A percentile compares a stretch with the other conserved stretches of the same genome.
These are phyloP conservation scores for Prunus campanulata DNA, from an alignment of 306 rosid species.

Conservation along the genomic window DNA sequence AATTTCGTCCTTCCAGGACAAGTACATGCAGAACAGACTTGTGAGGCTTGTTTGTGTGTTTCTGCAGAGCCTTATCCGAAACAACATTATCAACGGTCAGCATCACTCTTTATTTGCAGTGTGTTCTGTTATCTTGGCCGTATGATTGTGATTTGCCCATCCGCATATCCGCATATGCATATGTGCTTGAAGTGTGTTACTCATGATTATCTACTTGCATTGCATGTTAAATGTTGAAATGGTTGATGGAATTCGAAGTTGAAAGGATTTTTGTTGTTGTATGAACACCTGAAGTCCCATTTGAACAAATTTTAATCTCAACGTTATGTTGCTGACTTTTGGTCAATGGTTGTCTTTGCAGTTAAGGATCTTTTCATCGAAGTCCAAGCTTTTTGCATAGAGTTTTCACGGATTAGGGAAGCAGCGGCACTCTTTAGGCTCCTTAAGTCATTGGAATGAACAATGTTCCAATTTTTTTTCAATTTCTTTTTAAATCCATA, in stretches of 20 bases:
- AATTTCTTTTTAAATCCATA: not conserved
- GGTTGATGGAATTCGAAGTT: not conserved
- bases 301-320: not conserved
- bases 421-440: conserved; percentile 91
- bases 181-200: not conserved
- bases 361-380: conserved; percentile 91
- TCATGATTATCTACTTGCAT: not conserved
- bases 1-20: conserved; percentile 58
- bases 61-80: conserved; percentile 94
- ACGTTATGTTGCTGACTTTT: conserved; percentile 17
- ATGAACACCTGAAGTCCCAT: not conserved
- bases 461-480: not conserved
- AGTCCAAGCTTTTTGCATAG: conserved; percentile 94
- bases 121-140: not conserved
- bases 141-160: not conserved
- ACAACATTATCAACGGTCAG: conserved; percentile 91
- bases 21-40: conserved; percentile 99
- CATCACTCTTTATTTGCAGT: conserved; percentile 13
- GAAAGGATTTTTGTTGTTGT: not conserved
- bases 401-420: conserved; percentile 89
- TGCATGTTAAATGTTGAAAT: not conserved
- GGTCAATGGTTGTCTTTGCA: conserved; percentile 35
- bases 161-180: not conserved
- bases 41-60: conserved; percentile 98
- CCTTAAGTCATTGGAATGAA: conserved; percentile 80